Evolutionary conservation across 2,329 filamentous ascomycete genomes (phyloP).

Genomic region (Cytospora leucostoma): DNA sequence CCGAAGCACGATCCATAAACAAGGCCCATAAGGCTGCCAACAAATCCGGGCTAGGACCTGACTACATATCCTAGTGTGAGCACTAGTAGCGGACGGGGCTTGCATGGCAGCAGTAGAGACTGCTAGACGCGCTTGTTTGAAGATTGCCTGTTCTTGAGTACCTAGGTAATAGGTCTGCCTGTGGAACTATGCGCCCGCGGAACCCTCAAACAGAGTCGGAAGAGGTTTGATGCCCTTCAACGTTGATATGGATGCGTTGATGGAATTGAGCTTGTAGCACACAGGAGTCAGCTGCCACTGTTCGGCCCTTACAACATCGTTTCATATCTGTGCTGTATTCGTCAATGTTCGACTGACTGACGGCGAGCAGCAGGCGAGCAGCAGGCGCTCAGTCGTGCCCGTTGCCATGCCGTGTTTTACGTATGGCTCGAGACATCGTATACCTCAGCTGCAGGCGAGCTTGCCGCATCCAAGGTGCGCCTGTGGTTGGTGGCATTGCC

Average conservation of each 20-base stretch:
- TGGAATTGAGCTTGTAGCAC: not conserved
- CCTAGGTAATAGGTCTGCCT: not conserved
- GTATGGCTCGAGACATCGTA: not conserved
- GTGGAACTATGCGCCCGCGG: not conserved
- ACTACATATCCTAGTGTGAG: conserved; percentile 30
- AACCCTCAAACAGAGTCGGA: not conserved
- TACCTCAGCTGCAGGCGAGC: not conserved
- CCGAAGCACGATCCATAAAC: not conserved
- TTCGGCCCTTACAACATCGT: not conserved
- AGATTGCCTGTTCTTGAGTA: not conserved
- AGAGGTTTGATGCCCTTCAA: not conserved
- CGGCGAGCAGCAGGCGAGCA: not conserved
- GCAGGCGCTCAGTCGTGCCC: not conserved
- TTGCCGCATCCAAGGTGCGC: not conserved
- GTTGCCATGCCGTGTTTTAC: not conserved
- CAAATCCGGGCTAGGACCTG: not conserved
- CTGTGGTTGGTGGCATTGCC: not conserved
- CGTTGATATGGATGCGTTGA: not conserved
- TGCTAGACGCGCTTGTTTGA: not conserved
- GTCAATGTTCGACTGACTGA: not conserved
- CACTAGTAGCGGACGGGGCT: too few species aligned
- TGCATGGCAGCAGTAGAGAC: not conserved
- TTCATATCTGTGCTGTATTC: not conserved
- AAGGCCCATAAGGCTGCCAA: not conserved
- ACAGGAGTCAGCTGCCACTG: not conserved